These are phyloP conservation scores for Endoconidiophora polonica DNA, from an alignment of 2,329 filamentous ascomycete species.

Conservation along the genomic window DNA sequence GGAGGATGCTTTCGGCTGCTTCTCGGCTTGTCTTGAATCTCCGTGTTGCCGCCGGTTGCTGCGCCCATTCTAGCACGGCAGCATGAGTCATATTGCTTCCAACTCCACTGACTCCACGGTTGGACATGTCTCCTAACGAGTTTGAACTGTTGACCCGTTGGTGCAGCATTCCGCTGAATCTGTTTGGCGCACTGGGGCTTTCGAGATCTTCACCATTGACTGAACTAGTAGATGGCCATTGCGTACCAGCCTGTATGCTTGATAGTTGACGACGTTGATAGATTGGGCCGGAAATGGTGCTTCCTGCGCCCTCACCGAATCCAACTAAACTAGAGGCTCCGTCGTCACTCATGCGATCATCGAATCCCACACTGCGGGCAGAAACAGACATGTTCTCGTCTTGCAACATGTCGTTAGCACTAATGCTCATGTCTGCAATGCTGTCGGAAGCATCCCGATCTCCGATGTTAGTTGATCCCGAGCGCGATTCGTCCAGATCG, in stretches of 20 bases:
- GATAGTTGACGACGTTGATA: slow-evolving; percentile 33
- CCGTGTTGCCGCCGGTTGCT: slow-evolving; percentile 11
- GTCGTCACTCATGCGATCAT: slow-evolving; percentile 73
- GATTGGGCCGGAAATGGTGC: slow-evolving; percentile 66
- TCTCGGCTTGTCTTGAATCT: slow-evolving; percentile 11
- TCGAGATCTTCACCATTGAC: slow-evolving; percentile 3
- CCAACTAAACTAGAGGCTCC: slow-evolving; percentile 70
- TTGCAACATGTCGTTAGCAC: slow-evolving; percentile 25
- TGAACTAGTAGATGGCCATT: slow-evolving; percentile 1
- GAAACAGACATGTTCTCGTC: slow-evolving; percentile 35
- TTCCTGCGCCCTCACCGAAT: slow-evolving; percentile 82
- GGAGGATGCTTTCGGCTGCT: slow-evolving; percentile 11
- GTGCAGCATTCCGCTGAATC: slow-evolving; percentile 2
- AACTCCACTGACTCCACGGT: not conserved
- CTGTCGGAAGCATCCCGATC: slow-evolving; percentile 51
- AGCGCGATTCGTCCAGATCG: slow-evolving; percentile 31
- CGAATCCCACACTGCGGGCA: slow-evolving; percentile 33
- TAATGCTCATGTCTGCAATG: slow-evolving; percentile 39
- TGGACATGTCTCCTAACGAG: slow-evolving; percentile 6
- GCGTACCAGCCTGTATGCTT: not conserved
- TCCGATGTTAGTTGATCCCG: slow-evolving; percentile 5
- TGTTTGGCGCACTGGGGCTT: not conserved
- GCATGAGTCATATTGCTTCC: slow-evolving; percentile 3
- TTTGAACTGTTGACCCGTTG: slow-evolving; percentile 9
- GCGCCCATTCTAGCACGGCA: slow-evolving; percentile 10